Percentiles rank a stretch among this genome's conserved stretches.
phyloP scores from a whole-genome alignment of 2,329 filamentous ascomycete species.

The Aspergillus sp. region DNA sequence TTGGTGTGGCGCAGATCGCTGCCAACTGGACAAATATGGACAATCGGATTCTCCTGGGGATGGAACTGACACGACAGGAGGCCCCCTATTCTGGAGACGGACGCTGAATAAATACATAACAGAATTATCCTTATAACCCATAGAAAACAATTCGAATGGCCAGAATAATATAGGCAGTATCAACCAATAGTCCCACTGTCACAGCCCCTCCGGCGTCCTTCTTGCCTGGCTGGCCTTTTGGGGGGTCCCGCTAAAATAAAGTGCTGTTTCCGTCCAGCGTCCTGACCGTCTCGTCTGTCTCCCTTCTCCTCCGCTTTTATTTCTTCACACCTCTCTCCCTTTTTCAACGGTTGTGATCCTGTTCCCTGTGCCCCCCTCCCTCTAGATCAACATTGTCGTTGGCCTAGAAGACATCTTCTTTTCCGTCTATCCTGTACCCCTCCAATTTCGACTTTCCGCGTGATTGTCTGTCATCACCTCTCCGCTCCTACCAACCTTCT shows the following conservation, averaged over 20 bases:
- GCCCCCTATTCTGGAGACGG: no score
- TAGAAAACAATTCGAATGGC: background rate
- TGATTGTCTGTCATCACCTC: constrained; percentile 1
- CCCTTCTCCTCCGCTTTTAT: constrained; percentile 4
- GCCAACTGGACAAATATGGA: background rate
- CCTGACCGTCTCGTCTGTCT: constrained; percentile 9
- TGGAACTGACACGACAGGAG: no score
- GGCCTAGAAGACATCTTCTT: background rate
- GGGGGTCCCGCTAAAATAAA: background rate
- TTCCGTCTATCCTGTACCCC: background rate
- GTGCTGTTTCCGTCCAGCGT: constrained; percentile 8
- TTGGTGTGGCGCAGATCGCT: background rate
- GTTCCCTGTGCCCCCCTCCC: constrained; percentile 2
- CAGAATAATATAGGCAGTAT: no score
- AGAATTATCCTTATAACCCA: no score
- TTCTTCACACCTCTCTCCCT: constrained; percentile 6
- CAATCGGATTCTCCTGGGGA: no score
- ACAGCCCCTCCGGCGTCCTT: background rate
- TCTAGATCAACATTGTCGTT: background rate
- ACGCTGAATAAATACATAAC: no score
- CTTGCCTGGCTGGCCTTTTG: background rate
- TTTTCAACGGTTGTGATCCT: background rate
- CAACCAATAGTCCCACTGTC: background rate
- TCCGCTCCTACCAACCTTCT: constrained; percentile 3
- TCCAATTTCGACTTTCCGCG: constrained; percentile 3